Base-by-base conservation (phyloP, 176 grass and related monocot genomes). In the Calamus simplicifolius region DNA sequence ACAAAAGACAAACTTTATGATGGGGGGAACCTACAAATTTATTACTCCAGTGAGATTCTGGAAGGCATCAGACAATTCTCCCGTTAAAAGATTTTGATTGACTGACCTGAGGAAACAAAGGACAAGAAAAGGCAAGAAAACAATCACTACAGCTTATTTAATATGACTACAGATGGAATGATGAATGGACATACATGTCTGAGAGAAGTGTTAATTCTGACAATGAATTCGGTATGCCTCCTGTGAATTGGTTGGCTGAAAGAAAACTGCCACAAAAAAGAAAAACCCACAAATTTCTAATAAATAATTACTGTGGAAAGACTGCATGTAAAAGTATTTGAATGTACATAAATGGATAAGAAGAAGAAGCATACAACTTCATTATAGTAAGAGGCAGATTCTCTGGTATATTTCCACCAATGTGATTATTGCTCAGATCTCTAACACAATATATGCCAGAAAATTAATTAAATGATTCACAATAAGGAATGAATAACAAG, bases 341-440 rank as follows among this genome's bases (percentile, higher is more conserved):
- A 43, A 12, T 13, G 4, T 16, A 51, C 16, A 23, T 7, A 52
- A 23, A 71, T 52, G 49, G 16, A 29, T 15, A 57, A 3, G 52
- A 52, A 31, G 16, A 7, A 48, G 51, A 4, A 66, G 35, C 38
- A 66, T 72, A 84, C 81, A 84, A 68, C 5, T 57, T n/a, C 57
- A 50, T 61, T 10, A 84, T 19, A 29, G 75, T 64, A 61, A 30
- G 54, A 69, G 92, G 92, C 69, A 90, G 82, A 66, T 87, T 80
- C 29, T 80, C 77, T 6, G 92, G 86, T 85, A 97, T 82, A 58
- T 55, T 77, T 63, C 92, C 92, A 51, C 61, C 81, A 15, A 97
- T 87, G 61, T 76, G 71, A 48, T 97, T 97, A 79, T 97, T 87
- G 83, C 92, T 90, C 57, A 97, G 81, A 87, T 90, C 85, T 80